Evolutionary conservation across 441 rosid genomes (phyloP).

Genomic region (Populus hybrid): DNA sequence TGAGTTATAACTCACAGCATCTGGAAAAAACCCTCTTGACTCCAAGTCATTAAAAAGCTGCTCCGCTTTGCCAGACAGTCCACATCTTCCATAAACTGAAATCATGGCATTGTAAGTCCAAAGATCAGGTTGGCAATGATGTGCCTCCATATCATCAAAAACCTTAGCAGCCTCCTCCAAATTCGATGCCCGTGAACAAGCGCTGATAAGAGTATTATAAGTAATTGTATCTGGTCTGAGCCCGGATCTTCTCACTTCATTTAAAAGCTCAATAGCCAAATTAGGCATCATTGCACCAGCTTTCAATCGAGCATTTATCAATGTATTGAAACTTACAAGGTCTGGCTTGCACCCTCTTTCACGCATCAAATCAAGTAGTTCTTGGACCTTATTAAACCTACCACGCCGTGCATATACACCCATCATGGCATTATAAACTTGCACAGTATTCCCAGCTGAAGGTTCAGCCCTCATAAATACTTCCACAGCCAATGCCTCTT

Average conservation of each 20-base stretch:
- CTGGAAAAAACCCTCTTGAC: slow-evolving; percentile 74
- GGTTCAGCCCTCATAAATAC: slow-evolving; percentile 61
- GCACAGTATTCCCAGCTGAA: slow-evolving; percentile 63
- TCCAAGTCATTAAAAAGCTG: slow-evolving; percentile 68
- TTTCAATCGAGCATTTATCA: slow-evolving; percentile 82
- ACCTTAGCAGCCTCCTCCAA: slow-evolving; percentile 75
- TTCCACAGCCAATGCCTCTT: slow-evolving; percentile 72
- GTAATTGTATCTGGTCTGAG: slow-evolving; percentile 86
- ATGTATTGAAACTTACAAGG: slow-evolving; percentile 88
- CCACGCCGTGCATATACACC: slow-evolving; percentile 84
- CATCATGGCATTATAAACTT: slow-evolving; percentile 96
- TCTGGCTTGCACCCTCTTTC: slow-evolving; percentile 81
- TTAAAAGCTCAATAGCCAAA: slow-evolving; percentile 58
- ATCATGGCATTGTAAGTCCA: slow-evolving; percentile 99
- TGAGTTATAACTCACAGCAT: slow-evolving; percentile 88
- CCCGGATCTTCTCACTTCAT: slow-evolving; percentile 74
- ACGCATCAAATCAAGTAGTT: slow-evolving; percentile 74
- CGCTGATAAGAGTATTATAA: slow-evolving; percentile 85
- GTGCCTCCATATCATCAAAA: slow-evolving; percentile 68
- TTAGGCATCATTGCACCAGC: slow-evolving; percentile 52
- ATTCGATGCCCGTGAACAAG: slow-evolving; percentile 78
- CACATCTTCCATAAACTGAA: slow-evolving; percentile 87
- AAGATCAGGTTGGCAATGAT: slow-evolving; percentile 78
- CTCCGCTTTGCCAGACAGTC: slow-evolving; percentile 67
- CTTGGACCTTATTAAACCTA: slow-evolving; percentile 58